Evolutionary conservation across 805 yeast genomes (phyloP), one percentile per base, ranked within the genome.

Genomic region (Myxozyma nipponensis): DNA sequence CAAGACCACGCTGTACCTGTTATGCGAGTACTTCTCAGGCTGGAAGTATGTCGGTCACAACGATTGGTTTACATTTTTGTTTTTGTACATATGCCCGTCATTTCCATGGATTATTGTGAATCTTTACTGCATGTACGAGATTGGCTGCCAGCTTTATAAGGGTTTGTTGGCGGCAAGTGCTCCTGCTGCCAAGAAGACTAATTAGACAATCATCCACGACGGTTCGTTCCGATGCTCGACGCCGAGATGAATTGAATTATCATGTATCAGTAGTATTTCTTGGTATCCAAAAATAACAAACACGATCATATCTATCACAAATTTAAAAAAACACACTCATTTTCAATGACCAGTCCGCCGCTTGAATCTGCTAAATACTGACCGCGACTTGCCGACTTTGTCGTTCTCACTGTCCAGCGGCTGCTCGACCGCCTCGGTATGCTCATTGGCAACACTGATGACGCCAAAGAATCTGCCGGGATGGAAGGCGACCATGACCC

Each of bases 41-140:
- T 41, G 19, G 39, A 54, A 52, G 41, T 54, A 54, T 35, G 56
- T 52, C 26, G 58, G 58, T n/a, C 58, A 54, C 19, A 54, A 54
- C 44, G 28, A 53, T 6, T 28, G 48, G 24, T 39, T 17, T 18
- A 37, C 22, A 3, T 22, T 43, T 38, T 15, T 51, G 37, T 28
- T 36, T 23, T 42, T 51, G 15, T 54, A 54, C 40, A 4, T 45
- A 17, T 1, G 52, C 4, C 58, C 58, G 13, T 49, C 55, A 13
- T 39, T 47, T 6, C 53, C 54, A 10, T 54, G 58, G 58, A 41
- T 54, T 28, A 19, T 42, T 0, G 30, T 54, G 30, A 36, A 43
- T 9, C 30, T 54, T 4, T 44, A 42, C 41, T 17, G 37, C 28
- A 37, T 54, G 51, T 13, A 41, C 13, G 46, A 30, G 19, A 41